Base-by-base conservation (phyloP, 768 basidiomycete genomes). In the Mycena rebaudengoi region DNA sequence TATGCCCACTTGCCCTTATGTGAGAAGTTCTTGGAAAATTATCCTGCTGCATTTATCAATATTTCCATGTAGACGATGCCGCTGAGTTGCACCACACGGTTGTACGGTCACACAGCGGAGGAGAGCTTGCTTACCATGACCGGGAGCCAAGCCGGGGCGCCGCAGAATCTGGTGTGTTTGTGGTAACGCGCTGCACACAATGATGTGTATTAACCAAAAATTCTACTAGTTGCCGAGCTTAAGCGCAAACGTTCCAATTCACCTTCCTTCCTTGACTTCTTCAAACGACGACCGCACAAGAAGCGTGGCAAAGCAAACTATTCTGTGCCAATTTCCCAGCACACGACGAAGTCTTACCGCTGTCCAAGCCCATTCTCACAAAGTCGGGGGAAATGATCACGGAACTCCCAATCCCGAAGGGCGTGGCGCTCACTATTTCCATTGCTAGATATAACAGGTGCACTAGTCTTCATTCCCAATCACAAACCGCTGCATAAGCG, bases 1-100 rank as follows among this genome's bases (percentile, higher is more conserved):
- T 43, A 60, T 60, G 35, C 58, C n/a, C 48, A 60, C 39, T 40
- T 60, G 13, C 58, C 58, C 1, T 50, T 60, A 50, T 60, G 58
- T 60, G 37, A 39, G 46, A 25, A 4, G 35, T 23, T 28, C 32
- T 18, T 12, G 14, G 32, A 25, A 33, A 25, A 2, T 6, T n/a
- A 29, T n/a, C 20, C 11, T 8, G 12, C 12, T n/a, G 18, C 3
- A 57, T 44, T 32, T 5, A 4, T 40, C 20, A 40, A 35, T 35
- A 10, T 21, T 13, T 11, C 25, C 21, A 16, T 13, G 12, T 28
- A 58, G 57, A 48, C 30, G 16, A 60, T 51, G 48, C 58, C 2
- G 7, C 37, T 13, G 48, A 60, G 23, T 29, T 60, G 20, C 58
- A 16, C 18, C 3, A 18, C 3, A 32, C 37, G 3, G 58, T 39